Base-by-base conservation (phyloP, 2,329 filamentous ascomycete species). In the Alternaria atra region DNA sequence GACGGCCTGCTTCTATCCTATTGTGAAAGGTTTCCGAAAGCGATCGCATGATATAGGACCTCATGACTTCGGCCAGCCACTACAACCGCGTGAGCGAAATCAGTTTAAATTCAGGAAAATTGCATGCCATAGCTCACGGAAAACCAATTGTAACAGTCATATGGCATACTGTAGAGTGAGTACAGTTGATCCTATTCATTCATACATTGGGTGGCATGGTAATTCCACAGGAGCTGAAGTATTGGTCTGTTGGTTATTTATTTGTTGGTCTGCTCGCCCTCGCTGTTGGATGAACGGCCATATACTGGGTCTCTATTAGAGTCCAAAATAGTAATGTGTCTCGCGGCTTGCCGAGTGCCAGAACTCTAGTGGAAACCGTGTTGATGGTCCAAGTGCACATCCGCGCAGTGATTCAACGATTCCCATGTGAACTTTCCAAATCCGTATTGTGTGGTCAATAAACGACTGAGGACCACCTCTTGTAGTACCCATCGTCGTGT, bases 311-410 rank as follows among this genome's bases (percentile, higher is more conserved):
- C n/a, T n/a, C n/a, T n/a, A n/a, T n/a, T n/a, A n/a, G n/a, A n/a
- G n/a, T n/a, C n/a, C n/a, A n/a, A n/a, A n/a, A n/a, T n/a, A n/a
- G n/a, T 37, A 15, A 37, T 1, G 15, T 37, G 34, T 15, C 4
- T 37, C 0, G 34, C 15, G 34, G 34, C 13, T n/a, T 37, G 12
- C 1, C 13, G 34, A 0, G 34, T 37, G 15, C 34, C 13, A 37
- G 15, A 5, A 37, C 13, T 37, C 34, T 6, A 37, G 0, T n/a
- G 34, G 1, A 37, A 37, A 1, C 7, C 13, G 34, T 37, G 6
- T n/a, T n/a, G 13, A 0, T 37, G 7, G 0, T 37, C 0, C 13
- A 37, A 15, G n/a, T 6, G 34, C 13, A 37, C 13, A 0, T 1
- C 0, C 34, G 13, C 34, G 34, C 13, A 7, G 5, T n/a, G 15